phyloP scores from a whole-genome alignment of 106 monocot genomes.

The Dactylorhiza incarnata region DNA sequence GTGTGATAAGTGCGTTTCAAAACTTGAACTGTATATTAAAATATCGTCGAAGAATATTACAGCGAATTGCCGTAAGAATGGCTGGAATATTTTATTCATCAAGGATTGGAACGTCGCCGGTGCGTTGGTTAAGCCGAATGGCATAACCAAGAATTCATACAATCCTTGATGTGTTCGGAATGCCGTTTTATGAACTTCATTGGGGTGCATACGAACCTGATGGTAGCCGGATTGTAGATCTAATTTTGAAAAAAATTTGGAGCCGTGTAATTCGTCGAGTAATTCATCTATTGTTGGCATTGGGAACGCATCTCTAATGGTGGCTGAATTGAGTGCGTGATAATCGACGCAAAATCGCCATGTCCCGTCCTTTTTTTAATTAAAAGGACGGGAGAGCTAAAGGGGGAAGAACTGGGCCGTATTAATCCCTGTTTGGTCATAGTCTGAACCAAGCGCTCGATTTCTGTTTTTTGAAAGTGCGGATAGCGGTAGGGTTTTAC shows the following conservation, averaged over 20 bases:
- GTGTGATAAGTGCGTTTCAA: background rate
- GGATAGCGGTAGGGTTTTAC: too few species aligned
- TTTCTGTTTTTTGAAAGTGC: too few species aligned
- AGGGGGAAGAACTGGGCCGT: background rate
- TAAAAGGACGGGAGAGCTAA: background rate
- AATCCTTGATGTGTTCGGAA: background rate
- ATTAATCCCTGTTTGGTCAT: background rate
- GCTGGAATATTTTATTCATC: background rate
- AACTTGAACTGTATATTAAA: background rate
- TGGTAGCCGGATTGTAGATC: background rate
- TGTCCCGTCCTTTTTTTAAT: background rate
- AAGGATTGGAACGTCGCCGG: background rate
- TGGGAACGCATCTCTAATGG: background rate
- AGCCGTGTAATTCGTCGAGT: background rate
- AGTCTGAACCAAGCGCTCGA: background rate
- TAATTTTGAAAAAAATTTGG: background rate
- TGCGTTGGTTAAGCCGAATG: background rate
- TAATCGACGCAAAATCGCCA: background rate
- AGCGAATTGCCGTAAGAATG: background rate
- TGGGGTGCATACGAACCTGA: background rate
- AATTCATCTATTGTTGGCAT: background rate
- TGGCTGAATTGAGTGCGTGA: background rate
- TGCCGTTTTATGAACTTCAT: background rate
- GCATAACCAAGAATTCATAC: background rate
- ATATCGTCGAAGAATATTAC: background rate